phyloP scores from a whole-genome alignment of 306 rosid species.

The Corylus avellana region DNA sequence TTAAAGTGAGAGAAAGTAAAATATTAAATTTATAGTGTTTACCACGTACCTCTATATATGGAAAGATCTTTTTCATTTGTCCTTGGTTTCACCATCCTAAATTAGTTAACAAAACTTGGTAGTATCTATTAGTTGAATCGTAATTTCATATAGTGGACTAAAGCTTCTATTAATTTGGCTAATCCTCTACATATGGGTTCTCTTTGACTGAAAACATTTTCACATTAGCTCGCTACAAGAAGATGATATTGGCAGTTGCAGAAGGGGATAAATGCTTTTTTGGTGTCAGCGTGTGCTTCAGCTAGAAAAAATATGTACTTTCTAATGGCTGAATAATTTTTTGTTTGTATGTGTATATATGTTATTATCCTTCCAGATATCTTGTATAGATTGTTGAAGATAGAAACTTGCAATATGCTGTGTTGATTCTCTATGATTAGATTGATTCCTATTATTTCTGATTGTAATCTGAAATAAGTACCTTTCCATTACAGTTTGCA shows the following conservation, averaged over 20 bases:
- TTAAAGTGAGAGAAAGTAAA: background rate
- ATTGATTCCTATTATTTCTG: no score
- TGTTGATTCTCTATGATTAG: no score
- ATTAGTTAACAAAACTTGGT: background rate
- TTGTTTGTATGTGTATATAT: background rate
- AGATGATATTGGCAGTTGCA: background rate
- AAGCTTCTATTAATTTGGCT: background rate
- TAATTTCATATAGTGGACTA: background rate
- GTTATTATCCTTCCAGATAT: background rate
- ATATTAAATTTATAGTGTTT: background rate
- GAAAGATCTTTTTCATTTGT: background rate
- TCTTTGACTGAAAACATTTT: no score
- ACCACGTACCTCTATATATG: background rate
- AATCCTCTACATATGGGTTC: background rate
- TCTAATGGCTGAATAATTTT: background rate
- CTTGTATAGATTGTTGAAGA: background rate
- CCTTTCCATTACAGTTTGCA: no score
- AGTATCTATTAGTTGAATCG: background rate
- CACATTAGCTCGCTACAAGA: no score
- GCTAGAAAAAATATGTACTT: background rate
- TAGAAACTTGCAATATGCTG: no score
- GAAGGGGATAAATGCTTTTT: background rate
- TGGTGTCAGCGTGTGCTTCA: background rate
- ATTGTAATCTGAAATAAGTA: no score
- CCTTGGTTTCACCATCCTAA: background rate